Evolutionary conservation across 345 rosid genomes (phyloP).

Genomic region (Euphorbia lathyris): DNA sequence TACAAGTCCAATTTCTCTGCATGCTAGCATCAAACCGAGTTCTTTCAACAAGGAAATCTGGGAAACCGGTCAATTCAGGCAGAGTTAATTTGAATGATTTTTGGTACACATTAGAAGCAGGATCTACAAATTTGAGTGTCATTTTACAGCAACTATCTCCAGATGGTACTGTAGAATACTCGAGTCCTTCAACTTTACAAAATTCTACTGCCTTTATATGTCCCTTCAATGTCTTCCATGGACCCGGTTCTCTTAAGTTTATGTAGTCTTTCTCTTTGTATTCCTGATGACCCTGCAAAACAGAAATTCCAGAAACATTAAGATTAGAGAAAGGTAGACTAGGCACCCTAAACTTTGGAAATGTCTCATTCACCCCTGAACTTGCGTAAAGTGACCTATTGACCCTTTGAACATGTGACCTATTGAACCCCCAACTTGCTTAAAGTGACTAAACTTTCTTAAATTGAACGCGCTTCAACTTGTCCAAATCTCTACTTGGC

Average conservation of each 20-base stretch:
- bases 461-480: no score
- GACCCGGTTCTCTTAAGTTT: conserved; percentile 55
- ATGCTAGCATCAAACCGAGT: conserved; percentile 82
- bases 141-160: conserved; percentile 98
- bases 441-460: no score
- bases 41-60: conserved; percentile 95
- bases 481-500: no score
- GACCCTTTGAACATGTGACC: no score
- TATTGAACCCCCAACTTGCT: no score
- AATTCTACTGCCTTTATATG: conserved; percentile 74
- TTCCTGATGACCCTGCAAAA: conserved; percentile 90
- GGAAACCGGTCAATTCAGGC: conserved; percentile 80
- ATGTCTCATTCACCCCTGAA: no score
- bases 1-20: conserved; percentile 73
- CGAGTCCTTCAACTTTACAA: conserved; percentile 77
- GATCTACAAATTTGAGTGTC: conserved; percentile 76
- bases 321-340: no score
- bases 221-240: conserved; percentile 64
- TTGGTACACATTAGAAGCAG: conserved; percentile 48
- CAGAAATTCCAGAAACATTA: conserved; percentile 4
- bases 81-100: conserved; percentile 64
- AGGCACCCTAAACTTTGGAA: no score
- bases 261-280: conserved; percentile 37
- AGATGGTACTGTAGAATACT: conserved; percentile 78
- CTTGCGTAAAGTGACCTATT: no score